These are phyloP conservation scores for Aspergillus texensis DNA, from an alignment of 2,329 filamentous ascomycete genomes.

Conservation along the genomic window DNA sequence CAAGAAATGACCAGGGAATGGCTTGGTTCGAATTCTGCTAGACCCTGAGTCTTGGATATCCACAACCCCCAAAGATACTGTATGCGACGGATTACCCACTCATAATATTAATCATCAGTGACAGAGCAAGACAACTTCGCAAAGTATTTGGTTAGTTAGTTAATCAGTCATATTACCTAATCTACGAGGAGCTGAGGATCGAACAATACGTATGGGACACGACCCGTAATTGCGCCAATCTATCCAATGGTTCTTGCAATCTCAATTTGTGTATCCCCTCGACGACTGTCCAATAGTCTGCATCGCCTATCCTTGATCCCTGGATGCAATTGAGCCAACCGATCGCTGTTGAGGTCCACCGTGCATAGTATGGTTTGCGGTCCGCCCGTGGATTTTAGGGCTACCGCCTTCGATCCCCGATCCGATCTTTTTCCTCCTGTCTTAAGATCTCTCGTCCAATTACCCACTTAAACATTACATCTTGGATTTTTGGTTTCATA, in stretches of 20 bases:
- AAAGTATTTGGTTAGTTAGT: background rate
- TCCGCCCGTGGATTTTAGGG: conserved; percentile 12
- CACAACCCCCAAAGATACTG: background rate
- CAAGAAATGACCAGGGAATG: too few relatives aligned
- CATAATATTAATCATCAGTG: background rate
- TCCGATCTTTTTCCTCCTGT: conserved; percentile 10
- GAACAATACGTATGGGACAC: background rate
- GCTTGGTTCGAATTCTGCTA: background rate
- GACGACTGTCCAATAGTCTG: background rate
- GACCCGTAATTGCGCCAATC: background rate
- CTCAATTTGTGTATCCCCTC: background rate
- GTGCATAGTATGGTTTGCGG: background rate
- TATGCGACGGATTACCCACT: too few relatives aligned
- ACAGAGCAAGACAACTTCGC: background rate
- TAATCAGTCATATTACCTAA: background rate
- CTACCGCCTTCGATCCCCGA: conserved; percentile 13
- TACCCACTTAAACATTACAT: background rate
- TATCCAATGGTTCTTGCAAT: background rate
- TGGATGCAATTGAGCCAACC: conserved; percentile 2
- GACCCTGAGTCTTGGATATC: background rate
- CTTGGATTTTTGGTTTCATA: conserved; percentile 1
- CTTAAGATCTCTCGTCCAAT: background rate
- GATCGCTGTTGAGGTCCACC: background rate
- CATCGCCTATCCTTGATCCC: background rate
- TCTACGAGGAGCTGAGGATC: background rate